Evolutionary conservation across 345 rosid genomes (phyloP), one percentile per base, ranked within the genome.

Genomic region (Eucalyptus lansdowneana): DNA sequence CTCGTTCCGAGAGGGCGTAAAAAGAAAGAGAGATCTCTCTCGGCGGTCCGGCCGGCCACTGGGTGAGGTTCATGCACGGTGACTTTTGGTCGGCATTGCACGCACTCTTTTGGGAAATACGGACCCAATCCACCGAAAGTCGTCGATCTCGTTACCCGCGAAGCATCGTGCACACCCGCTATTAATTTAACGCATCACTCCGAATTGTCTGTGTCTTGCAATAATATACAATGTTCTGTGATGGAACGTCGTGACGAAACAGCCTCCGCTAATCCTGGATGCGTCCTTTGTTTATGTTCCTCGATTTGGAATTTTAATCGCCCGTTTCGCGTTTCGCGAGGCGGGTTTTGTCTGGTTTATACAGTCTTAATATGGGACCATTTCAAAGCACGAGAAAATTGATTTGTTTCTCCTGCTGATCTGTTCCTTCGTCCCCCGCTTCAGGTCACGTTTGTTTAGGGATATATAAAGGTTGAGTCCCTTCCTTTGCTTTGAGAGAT

Each of bases 11-110:
- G 81, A 37, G 45, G 3, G 22, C 45, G 81, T 31, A 69, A 17
- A 34, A 37, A 21, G 37, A 34, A 9, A 17, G 80, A 37, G 81
- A 72, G 3, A 34, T 37, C 81, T 10, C 58, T 53, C 58, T 53
- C 25, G 58, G 58, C 58, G 58, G 58, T 21, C 6, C 27, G 24
- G 85, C 85, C 83, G 56, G 56, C 89, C 87, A 21, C 90, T 88
- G 19, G 53, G 40, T 76, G 80, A 50, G 62, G 83, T 87, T 76
- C 91, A 86, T 87, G 91, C 90, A 67, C 47, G 42, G 85, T 9
- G 65, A 37, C 89, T 90, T 90, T 49, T 92, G 91, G 91, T 89
- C 50, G 87, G 72, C 25, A 89, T 87, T 56, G 89, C 90, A 87
- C 69, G 42, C 89, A 49, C 69, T 89, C 85, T 54, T 87, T 76